These are phyloP conservation scores for Quercus alba DNA, from an alignment of 306 rosid species.

Conservation along the genomic window DNA sequence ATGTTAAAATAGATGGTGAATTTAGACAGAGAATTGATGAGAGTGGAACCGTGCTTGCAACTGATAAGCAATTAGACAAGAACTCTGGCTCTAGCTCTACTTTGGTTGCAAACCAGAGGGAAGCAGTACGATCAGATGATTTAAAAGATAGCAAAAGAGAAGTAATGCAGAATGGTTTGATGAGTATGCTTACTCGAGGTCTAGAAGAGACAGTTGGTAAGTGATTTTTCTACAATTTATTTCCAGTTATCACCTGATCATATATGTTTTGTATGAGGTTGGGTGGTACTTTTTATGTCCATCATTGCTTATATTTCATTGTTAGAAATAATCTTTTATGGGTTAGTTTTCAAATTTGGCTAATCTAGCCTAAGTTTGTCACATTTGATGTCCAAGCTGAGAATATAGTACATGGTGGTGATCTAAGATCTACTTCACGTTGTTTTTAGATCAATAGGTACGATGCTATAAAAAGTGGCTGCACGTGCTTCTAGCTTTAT, in stretches of 20 bases:
- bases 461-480: not conserved
- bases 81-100: constrained; percentile 15
- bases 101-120: constrained; percentile 21
- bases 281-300: not conserved
- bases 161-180: constrained; percentile 33
- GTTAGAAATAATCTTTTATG: constrained; percentile 1
- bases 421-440: not conserved
- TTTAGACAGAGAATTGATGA: constrained; percentile 34
- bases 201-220: constrained; percentile 68
- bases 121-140: constrained; percentile 17
- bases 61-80: constrained; percentile 26
- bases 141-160: constrained; percentile 30
- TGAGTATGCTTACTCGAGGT: constrained; percentile 40
- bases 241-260: constrained; percentile 1
- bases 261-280: constrained; percentile 1
- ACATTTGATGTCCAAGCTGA: not conserved
- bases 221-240: constrained; percentile 23
- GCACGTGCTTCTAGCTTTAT: not conserved
- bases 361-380: not conserved
- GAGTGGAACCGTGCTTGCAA: constrained; percentile 42
- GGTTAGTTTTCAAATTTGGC: not conserved
- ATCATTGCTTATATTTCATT: not conserved
- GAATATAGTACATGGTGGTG: not conserved
- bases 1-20: constrained; percentile 33
- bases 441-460: not conserved